Base-by-base conservation (phyloP, 768 basidiomycete genomes). In the Termitomyces sp. region DNA sequence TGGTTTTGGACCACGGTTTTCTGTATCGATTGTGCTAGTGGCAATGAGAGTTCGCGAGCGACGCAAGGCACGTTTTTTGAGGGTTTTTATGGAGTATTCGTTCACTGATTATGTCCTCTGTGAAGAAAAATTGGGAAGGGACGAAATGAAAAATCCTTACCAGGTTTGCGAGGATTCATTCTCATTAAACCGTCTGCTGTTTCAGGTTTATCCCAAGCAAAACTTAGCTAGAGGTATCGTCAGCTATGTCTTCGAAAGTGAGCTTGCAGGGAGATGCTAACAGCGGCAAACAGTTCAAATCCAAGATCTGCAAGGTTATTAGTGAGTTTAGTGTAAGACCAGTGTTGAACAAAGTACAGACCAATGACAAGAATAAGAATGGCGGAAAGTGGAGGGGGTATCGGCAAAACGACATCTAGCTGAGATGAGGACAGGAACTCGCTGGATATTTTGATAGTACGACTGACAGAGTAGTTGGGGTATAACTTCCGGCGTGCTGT, bases 131-230 rank as follows among this genome's bases (percentile, higher is more conserved):
- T 33, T 38, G 26, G 13, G 11, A 26, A 7, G 43, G 32, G 24
- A 36, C 52, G 48, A n/a, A 8, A 45, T 26, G 14, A 36, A 55
- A 10, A 26, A 22, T 28, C 28, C 71, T 22, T 49, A 82, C 84
- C 83, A 59, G 86, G 85, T 67, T 85, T 87, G 24, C 86, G 80
- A 13, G 86, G 86, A 26, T 68, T 72, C 75, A 87, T 73, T 24
- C 84, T 79, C 86, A 88, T 88, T 36, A 88, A 68, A 28, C 84
- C 84, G 63, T 87, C 85, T 33, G 68, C 63, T 0, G 84, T 83
- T 68, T 88, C 85, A 0, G 86, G 83, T 60, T 82, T 74, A 66
- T 88, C 86, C 86, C 86, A 88, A 0, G 86, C 86, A 57, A 88
- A 88, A 1, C 85, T 84, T 14, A 88, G 74, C 83, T 85, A 20